A percentile compares a stretch with the other conserved stretches of the same genome.
phyloP scores from a whole-genome alignment of 2,329 filamentous ascomycete genomes.

The Neofusicoccum sp. region DNA sequence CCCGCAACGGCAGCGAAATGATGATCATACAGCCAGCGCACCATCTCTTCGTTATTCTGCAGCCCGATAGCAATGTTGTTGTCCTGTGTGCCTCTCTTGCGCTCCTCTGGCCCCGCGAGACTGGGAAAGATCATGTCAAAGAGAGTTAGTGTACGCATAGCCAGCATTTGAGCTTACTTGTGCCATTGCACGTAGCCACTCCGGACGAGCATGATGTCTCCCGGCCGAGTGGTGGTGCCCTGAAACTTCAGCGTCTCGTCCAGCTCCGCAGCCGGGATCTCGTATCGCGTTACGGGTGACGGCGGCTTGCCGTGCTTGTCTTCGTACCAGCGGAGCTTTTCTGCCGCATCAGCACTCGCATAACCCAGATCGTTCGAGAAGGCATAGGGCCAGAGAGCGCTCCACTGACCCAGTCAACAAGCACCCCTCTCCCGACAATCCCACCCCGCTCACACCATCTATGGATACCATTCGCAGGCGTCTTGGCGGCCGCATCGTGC shows the following conservation, averaged over 20 bases:
- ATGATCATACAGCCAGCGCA: conserved; percentile 15
- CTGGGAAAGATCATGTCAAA: background rate
- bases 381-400: too few relatives aligned
- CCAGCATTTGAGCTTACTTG: background rate
- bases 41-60: conserved; percentile 1
- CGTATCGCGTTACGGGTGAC: background rate
- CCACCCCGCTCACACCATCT: conserved; percentile 41
- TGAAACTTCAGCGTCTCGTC: conserved; percentile 2
- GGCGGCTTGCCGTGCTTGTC: conserved; percentile 3
- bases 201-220: conserved; percentile 40
- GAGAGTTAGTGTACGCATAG: background rate
- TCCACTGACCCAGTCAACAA: background rate
- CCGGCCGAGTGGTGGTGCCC: conserved; percentile 27
- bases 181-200: conserved; percentile 44
- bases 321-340: conserved; percentile 8
- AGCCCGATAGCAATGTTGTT: background rate
- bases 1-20: conserved; percentile 30
- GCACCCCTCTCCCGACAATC: conserved; percentile 32
- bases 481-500: conserved; percentile 30
- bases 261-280: conserved; percentile 1
- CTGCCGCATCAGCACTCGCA: too few relatives aligned
- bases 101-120: background rate
- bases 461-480: conserved; percentile 36
- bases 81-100: background rate
- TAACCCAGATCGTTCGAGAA: too few relatives aligned